Conservation (phyloP, 495 filamentous ascomycete species). For the Neurospora cerealis region DNA sequence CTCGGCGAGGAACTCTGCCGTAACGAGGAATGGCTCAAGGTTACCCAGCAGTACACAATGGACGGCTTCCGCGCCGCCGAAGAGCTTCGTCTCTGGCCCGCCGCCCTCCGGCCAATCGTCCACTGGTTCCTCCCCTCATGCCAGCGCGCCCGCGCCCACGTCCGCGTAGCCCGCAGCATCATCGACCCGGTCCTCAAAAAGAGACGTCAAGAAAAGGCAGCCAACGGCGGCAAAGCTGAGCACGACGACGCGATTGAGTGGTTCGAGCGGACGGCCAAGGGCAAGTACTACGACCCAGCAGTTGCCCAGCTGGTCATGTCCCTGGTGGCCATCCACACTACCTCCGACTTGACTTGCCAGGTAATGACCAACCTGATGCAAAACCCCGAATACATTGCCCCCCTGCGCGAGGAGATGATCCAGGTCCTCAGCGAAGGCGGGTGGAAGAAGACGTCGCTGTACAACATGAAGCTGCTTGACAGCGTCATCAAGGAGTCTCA, state of each 20-base stretch:
- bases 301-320: slow-evolving; percentile 22
- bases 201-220: slow-evolving; percentile 12
- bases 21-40: slow-evolving; percentile 33
- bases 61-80: slow-evolving; percentile 17
- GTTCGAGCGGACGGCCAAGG: slow-evolving; percentile 21
- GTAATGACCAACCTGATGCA: slow-evolving; percentile 25
- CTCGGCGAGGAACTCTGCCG: slow-evolving; percentile 37
- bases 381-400: slow-evolving; percentile 26
- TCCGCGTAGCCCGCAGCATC: slow-evolving; percentile 13
- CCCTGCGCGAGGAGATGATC: slow-evolving; percentile 28
- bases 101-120: slow-evolving; percentile 20
- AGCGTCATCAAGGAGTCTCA: slow-evolving; percentile 39
- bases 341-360: slow-evolving; percentile 26
- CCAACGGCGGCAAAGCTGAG: not conserved
- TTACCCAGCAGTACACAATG: slow-evolving; percentile 30
- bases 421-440: slow-evolving; percentile 21
- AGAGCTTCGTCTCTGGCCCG: slow-evolving; percentile 24
- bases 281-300: slow-evolving; percentile 17
- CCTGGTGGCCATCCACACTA: slow-evolving; percentile 26
- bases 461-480: slow-evolving; percentile 45
- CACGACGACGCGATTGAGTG: slow-evolving; percentile 29
- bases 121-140: slow-evolving; percentile 27
- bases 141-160: slow-evolving; percentile 8
- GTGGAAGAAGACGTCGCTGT: slow-evolving; percentile 39
- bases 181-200: slow-evolving; percentile 20